Percentiles rank a stretch among this genome's conserved stretches.
Conservation (phyloP, 768 basidiomycete genomes). For the Phylloporus scabripes region DNA sequence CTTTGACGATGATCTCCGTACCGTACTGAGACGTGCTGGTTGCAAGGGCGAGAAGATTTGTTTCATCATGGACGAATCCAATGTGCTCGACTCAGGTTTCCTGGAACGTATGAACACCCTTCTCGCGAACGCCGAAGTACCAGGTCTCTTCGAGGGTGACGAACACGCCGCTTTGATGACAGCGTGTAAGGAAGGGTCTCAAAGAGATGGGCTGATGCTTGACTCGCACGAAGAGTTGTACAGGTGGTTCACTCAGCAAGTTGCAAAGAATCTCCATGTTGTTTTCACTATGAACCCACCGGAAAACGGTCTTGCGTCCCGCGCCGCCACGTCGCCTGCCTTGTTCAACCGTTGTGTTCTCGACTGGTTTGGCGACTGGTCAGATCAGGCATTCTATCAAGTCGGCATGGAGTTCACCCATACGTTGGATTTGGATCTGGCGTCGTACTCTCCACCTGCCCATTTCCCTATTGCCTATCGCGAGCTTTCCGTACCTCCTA, state of each 20-base stretch:
- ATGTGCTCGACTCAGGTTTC: conserved; percentile 98
- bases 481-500: conserved; percentile 76
- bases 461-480: conserved; percentile 90
- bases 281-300: conserved; percentile 99
- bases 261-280: conserved; percentile 95
- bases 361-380: conserved; percentile 99
- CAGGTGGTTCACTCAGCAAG: conserved; percentile 98
- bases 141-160: conserved; percentile 99
- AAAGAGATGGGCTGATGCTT: conserved; percentile 95
- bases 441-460: conserved; percentile 70
- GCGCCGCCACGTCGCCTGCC: conserved; percentile 96
- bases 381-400: conserved; percentile 96
- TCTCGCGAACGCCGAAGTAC: conserved; percentile 99
- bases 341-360: conserved; percentile 98
- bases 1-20: conserved; percentile 96
- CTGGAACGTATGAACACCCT: conserved; percentile 99
- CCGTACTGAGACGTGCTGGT: conserved; percentile 89
- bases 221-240: conserved; percentile 98
- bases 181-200: conserved; percentile 99
- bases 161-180: conserved; percentile 98
- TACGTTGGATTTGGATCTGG: conserved; percentile 85
- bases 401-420: conserved; percentile 97
- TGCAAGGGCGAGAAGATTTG: conserved; percentile 99
- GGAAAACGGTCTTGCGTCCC: conserved; percentile 89
- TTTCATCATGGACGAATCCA: conserved; percentile 99